phyloP scores from a whole-genome alignment of 495 filamentous ascomycete genomes.

The Lichenothelia convexa region DNA sequence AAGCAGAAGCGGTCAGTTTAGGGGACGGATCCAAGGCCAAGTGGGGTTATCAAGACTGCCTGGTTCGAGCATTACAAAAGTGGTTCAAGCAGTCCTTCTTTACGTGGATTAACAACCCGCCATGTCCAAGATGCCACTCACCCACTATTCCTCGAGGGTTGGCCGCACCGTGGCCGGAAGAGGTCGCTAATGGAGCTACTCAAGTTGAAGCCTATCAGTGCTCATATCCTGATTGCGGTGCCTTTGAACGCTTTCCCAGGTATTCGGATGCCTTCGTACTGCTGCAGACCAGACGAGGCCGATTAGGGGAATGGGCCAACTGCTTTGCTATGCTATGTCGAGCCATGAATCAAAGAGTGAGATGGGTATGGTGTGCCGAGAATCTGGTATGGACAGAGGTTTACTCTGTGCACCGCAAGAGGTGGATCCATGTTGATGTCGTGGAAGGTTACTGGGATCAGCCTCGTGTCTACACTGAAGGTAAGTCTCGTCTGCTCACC shows the following conservation, averaged over 20 bases:
- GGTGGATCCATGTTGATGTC: constrained; percentile 93
- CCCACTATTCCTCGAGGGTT: constrained; percentile 71
- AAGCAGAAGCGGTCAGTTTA: constrained; percentile 71
- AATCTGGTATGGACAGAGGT: constrained; percentile 97
- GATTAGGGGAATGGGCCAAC: constrained; percentile 92
- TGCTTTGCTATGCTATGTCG: constrained; percentile 98
- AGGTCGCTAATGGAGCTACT: constrained; percentile 68
- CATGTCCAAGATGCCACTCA: constrained; percentile 58
- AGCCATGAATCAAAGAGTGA: constrained; percentile 72
- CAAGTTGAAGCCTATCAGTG: constrained; percentile 83
- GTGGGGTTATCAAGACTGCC: constrained; percentile 98
- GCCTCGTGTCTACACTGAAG: constrained; percentile 80
- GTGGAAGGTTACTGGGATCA: constrained; percentile 96
- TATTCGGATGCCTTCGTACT: constrained; percentile 94
- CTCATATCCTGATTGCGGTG: constrained; percentile 46
- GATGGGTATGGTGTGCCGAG: constrained; percentile 98
- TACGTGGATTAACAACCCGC: constrained; percentile 88
- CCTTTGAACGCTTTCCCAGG: constrained; percentile 76
- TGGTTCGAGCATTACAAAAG: constrained; percentile 75
- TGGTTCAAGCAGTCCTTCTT: constrained; percentile 97
- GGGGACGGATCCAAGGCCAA: constrained; percentile 58
- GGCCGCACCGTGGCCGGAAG: constrained; percentile 71
- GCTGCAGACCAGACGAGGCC: constrained; percentile 64
- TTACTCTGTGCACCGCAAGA: constrained; percentile 80
- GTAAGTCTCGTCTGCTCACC: constrained; percentile 22